Conservation (phyloP, 106 monocot species). For the Platanthera zijinensis region DNA sequence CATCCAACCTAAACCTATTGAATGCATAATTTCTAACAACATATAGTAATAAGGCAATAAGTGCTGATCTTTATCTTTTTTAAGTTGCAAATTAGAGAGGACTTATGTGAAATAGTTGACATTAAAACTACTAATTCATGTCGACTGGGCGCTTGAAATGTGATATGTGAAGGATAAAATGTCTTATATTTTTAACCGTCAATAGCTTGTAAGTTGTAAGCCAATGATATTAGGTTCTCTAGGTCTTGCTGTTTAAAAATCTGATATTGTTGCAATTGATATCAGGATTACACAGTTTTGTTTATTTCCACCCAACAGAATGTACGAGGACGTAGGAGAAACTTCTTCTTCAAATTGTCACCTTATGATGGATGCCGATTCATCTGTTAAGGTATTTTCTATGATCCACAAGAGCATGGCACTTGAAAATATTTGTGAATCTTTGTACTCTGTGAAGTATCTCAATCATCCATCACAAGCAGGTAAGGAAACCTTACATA, state of each 20-base stretch:
- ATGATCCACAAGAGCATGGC: neutral
- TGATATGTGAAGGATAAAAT: neutral
- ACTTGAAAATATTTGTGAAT: neutral
- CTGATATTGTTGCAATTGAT: neutral
- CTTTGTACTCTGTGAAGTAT: neutral
- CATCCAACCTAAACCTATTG: too few species aligned
- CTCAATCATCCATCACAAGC: neutral
- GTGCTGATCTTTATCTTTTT: neutral
- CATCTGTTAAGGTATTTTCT: conserved; percentile 3
- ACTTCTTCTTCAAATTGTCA: conserved; percentile 2
- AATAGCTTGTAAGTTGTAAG: neutral
- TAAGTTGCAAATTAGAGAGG: neutral
- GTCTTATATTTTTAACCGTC: neutral
- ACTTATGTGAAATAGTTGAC: neutral
- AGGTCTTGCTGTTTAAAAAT: neutral
- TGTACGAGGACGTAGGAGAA: conserved; percentile 7
- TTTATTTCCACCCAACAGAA: neutral
- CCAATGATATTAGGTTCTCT: neutral
- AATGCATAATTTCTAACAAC: too few species aligned
- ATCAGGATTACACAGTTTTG: neutral
- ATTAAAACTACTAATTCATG: neutral
- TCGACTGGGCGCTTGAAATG: neutral
- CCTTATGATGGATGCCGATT: neutral
- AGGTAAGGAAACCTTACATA: conserved; percentile 26
- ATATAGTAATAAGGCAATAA: neutral